Base-by-base conservation (phyloP, 257 asterid genomes). In the Echites panduratus region DNA sequence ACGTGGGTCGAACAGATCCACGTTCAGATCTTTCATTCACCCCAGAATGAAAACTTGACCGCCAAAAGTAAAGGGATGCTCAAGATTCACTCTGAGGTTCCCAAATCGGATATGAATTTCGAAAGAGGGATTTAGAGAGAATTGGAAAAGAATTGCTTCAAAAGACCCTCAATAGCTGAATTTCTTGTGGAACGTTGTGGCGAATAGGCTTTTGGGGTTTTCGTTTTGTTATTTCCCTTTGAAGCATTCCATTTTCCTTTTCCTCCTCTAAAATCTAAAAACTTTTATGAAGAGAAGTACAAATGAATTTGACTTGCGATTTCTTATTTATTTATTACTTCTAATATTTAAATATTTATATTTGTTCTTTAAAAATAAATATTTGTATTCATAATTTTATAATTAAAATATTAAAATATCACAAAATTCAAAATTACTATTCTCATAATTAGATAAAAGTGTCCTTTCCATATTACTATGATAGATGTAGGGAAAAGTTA, bases 1-100 rank as follows among this genome's bases (percentile, higher is more conserved):
- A 5, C 64, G 65, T 26, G 79, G 74, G 54, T 81, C 76, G 38
- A 67, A 58, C 35, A 66, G 73, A 72, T 80, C 77, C 63, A 48
- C 65, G 66, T 71, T 73, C 73, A 40, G 57, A 66, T 66, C 19
- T 65, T 58, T 71, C 72, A 70, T 73, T 61, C 74, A 66, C 59
- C 29, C 1, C 22, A 8, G 13, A 38, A 5, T 32, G 11, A 43
- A 35, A 35, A 2, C 11, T 45, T 19, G 12, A 24, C 7, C 7
- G 7, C 2, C 17, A 29, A 10, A 29, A 4, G 6, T n/a, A 6
- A 13, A 17, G 7, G 6, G n/a, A 24, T 1, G 26, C 14, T 53
- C 27, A 26, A 27, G 10, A 38, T 67, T 45, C 24, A 45, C 14
- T 47, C 56, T 45, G 35, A 22, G 13, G 24, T 14, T 22, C 24